phyloP scores from a whole-genome alignment of 2,329 filamentous ascomycete genomes.

The Alternaria viburni region DNA sequence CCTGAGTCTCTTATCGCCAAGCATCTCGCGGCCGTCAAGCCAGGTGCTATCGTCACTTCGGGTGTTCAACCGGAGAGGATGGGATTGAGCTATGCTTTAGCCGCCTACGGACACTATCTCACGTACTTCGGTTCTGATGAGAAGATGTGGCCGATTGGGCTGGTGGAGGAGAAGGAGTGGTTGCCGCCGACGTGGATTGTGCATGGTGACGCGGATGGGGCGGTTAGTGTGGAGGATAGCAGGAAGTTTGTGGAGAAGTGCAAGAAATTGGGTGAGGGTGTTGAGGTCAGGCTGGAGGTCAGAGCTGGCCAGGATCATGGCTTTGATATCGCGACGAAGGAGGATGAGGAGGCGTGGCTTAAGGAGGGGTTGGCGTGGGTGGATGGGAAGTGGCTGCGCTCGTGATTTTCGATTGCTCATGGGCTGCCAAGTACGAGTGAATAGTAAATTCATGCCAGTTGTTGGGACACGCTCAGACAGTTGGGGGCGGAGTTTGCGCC shows the following conservation, averaged over 20 bases:
- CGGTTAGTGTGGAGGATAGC: slow-evolving; percentile 35
- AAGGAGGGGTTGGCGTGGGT: slow-evolving; percentile 35
- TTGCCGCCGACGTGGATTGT: slow-evolving; percentile 41
- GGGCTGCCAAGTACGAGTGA: no score
- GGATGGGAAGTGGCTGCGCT: slow-evolving; percentile 32
- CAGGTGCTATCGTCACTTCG: slow-evolving; percentile 26
- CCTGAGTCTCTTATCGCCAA: slow-evolving; percentile 25
- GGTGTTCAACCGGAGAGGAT: slow-evolving; percentile 25
- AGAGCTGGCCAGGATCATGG: slow-evolving; percentile 37
- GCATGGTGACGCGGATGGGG: slow-evolving; percentile 38
- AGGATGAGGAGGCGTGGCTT: slow-evolving; percentile 39
- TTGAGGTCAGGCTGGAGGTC: slow-evolving; percentile 28
- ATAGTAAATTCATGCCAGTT: no score
- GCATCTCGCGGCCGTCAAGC: slow-evolving; percentile 24
- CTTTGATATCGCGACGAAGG: slow-evolving; percentile 34
- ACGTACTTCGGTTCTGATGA: slow-evolving; percentile 37
- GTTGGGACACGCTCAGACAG: no score
- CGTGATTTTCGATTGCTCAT: background rate
- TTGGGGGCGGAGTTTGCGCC: no score
- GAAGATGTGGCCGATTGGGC: slow-evolving; percentile 34
- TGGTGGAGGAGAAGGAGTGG: slow-evolving; percentile 28
- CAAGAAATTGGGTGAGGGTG: slow-evolving; percentile 13
- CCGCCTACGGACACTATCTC: slow-evolving; percentile 25
- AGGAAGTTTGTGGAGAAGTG: slow-evolving; percentile 34
- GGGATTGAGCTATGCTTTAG: slow-evolving; percentile 23